Evolutionary conservation across 352 stramenopile species (phyloP).

Genomic region (Phytophthora parvispora): DNA sequence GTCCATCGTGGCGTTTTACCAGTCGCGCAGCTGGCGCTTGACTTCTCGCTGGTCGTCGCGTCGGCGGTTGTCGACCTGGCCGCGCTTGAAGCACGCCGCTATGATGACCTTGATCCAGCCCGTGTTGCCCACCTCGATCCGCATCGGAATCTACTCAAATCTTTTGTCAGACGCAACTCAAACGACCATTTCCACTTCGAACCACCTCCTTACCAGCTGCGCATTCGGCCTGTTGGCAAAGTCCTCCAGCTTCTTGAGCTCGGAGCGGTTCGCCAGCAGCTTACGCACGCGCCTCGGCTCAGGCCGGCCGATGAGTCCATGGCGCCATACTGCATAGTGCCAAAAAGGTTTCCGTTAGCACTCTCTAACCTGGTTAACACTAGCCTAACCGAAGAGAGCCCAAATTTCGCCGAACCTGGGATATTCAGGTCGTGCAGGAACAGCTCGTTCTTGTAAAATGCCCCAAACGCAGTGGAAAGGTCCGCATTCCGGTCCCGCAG

Average conservation of each 20-base stretch:
- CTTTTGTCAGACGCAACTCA: not conserved
- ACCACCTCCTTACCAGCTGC: conserved; percentile 55
- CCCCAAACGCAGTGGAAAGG: conserved; percentile 78
- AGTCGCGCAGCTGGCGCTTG: conserved; percentile 83
- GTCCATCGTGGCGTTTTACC: conserved; percentile 37
- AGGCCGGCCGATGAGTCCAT: conserved; percentile 78
- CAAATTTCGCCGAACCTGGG: conserved; percentile 50
- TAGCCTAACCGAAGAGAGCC: not conserved
- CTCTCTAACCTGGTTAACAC: not conserved
- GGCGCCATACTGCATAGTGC: conserved; percentile 71
- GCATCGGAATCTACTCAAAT: conserved; percentile 68
- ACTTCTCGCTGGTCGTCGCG: conserved; percentile 80
- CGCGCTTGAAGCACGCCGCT: conserved; percentile 73
- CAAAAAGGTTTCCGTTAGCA: conserved; percentile 25
- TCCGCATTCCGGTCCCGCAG: conserved; percentile 74
- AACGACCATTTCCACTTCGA: not conserved
- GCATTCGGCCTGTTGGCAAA: conserved; percentile 74
- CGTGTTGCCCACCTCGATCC: conserved; percentile 78
- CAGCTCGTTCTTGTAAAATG: conserved; percentile 81
- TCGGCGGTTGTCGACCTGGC: conserved; percentile 78
- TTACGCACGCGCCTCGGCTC: conserved; percentile 80
- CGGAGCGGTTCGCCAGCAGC: conserved; percentile 74
- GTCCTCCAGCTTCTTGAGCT: conserved; percentile 82
- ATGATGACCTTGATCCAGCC: conserved; percentile 91
- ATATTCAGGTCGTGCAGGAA: conserved; percentile 86